These are phyloP conservation scores for Polygonum maritimum DNA, from an alignment of 148 eudicot genomes.

Conservation along the genomic window DNA sequence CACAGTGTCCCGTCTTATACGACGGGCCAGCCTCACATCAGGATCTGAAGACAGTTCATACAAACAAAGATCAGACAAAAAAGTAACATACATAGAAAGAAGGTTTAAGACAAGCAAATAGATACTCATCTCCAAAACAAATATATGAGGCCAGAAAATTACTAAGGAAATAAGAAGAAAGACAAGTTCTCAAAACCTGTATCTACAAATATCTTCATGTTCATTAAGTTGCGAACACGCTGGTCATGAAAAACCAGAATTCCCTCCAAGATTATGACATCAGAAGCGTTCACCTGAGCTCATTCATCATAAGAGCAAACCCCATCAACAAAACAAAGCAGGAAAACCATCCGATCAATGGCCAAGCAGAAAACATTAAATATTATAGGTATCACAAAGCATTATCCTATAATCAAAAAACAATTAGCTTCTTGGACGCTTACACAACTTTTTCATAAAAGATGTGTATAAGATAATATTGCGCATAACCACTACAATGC, in stretches of 20 bases:
- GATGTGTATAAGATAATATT: neutral
- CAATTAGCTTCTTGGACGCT: no score
- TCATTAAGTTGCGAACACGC: slow-evolving; percentile 82
- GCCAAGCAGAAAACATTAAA: neutral
- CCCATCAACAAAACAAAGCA: neutral
- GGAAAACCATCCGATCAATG: neutral
- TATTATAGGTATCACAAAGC: neutral
- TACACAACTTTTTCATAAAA: neutral
- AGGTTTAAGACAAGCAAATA: neutral
- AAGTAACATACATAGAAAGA: neutral
- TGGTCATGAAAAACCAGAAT: slow-evolving; percentile 87
- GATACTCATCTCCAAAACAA: neutral
- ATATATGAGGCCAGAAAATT: neutral
- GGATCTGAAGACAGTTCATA: slow-evolving; percentile 43
- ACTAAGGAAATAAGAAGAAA: slow-evolving; percentile 11
- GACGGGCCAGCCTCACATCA: slow-evolving; percentile 97
- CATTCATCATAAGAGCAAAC: neutral
- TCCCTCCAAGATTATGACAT: slow-evolving; percentile 94
- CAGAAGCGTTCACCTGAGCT: slow-evolving; percentile 84
- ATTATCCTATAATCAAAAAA: neutral
- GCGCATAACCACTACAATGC: neutral
- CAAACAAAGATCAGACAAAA: slow-evolving; percentile 1
- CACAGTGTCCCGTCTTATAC: slow-evolving; percentile 89
- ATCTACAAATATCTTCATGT: slow-evolving; percentile 97
- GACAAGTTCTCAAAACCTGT: slow-evolving; percentile 38